phyloP scores from a whole-genome alignment of 495 filamentous ascomycete genomes.

The Aspergillus heteromorphus region DNA sequence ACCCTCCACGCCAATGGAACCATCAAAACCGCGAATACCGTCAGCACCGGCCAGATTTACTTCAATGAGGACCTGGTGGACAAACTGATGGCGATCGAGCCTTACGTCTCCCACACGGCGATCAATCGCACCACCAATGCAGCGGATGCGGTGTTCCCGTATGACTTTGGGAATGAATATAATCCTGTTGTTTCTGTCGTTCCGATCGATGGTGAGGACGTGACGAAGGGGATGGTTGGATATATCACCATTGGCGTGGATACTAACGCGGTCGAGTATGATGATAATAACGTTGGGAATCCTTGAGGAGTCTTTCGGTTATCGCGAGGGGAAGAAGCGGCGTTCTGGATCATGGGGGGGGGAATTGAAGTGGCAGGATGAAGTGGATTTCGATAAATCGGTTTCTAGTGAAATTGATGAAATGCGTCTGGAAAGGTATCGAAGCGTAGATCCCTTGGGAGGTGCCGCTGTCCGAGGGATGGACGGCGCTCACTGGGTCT shows the following conservation, averaged over 20 bases:
- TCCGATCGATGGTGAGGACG: constrained; percentile 37
- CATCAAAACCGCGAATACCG: constrained; percentile 12
- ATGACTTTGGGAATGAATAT: constrained; percentile 31
- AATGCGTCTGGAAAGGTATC: no score
- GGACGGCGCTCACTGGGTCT: no score
- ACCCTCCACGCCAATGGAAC: constrained; percentile 20
- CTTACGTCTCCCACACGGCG: constrained; percentile 49
- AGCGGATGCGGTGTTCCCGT: constrained; percentile 35
- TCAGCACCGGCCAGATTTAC: constrained; percentile 50
- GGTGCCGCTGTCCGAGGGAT: no score
- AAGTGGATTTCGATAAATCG: no score
- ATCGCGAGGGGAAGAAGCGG: no score
- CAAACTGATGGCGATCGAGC: constrained; percentile 39
- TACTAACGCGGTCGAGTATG: constrained; percentile 5
- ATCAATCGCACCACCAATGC: constrained; percentile 39
- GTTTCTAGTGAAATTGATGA: no score
- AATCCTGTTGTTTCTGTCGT: constrained; percentile 49
- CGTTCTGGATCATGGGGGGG: no score
- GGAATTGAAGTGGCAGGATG: no score
- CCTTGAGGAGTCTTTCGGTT: no score
- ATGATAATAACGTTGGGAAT: not conserved
- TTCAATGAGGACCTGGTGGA: constrained; percentile 43
- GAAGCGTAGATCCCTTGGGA: no score
- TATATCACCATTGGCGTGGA: constrained; percentile 23
- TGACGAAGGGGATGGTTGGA: constrained; percentile 47